Evolutionary conservation across 179 eudicot genomes (phyloP).

Genomic region (Actinidia arguta): DNA sequence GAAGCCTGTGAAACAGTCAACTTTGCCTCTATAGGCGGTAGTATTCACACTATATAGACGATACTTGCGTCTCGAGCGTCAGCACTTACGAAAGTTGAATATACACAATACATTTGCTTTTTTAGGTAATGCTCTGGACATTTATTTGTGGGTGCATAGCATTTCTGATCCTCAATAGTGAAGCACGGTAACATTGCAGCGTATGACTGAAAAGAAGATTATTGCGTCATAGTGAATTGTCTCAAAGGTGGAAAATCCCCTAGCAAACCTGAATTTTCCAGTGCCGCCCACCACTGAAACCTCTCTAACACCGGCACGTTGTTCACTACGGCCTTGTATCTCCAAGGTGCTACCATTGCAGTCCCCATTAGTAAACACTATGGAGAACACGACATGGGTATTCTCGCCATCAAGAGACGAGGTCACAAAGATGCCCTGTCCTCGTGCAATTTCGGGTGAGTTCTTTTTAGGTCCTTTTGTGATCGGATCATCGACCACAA

Average conservation of each 20-base stretch:
- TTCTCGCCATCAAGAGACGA: background rate
- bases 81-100: no score
- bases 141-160: no score
- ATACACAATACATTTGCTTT: no score
- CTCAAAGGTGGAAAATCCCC: conserved; percentile 17
- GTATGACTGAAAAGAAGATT: background rate
- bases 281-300: conserved; percentile 15
- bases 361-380: background rate
- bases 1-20: no score
- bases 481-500: background rate
- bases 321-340: conserved; percentile 7
- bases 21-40: no score
- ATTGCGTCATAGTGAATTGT: background rate
- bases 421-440: conserved; percentile 9
- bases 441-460: conserved; percentile 6
- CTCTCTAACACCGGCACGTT: background rate
- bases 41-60: no score
- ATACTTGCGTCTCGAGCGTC: no score
- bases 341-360: conserved; percentile 19
- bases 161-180: background rate
- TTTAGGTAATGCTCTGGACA: no score
- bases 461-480: background rate
- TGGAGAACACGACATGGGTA: background rate
- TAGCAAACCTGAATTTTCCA: conserved; percentile 18
- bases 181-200: conserved; percentile 15